Conservation (phyloP, 179 eudicot species). For the Silene noctiflora region DNA sequence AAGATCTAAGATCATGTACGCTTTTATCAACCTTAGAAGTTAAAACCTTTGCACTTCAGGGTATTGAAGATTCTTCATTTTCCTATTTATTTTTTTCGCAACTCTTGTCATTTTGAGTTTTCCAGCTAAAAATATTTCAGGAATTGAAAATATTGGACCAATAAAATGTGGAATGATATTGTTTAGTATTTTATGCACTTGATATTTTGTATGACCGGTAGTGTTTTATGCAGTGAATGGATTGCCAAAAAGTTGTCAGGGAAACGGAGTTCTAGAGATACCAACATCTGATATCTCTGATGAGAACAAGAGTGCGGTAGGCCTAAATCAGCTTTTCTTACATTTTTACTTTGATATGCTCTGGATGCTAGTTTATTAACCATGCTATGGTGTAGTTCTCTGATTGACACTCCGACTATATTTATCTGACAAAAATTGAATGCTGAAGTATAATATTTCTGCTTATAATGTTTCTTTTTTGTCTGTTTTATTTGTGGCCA, state of each 20-base stretch:
- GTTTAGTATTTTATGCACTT: not conserved
- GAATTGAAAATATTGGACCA: not conserved
- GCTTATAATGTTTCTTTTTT: not conserved
- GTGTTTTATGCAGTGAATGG: conserved; percentile 25
- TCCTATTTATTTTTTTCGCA: too few relatives aligned
- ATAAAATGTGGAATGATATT: not conserved
- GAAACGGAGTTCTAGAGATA: conserved; percentile 23
- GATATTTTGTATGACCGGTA: not conserved
- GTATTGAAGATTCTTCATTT: not conserved
- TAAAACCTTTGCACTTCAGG: not conserved
- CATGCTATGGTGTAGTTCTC: not conserved
- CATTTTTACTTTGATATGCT: conserved; percentile 3
- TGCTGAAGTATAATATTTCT: not conserved
- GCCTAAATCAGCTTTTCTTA: conserved; percentile 7
- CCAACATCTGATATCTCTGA: conserved; percentile 40
- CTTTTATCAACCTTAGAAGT: conserved; percentile 3
- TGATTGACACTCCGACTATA: not conserved
- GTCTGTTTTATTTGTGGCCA: not conserved
- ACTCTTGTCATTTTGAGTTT: too few relatives aligned
- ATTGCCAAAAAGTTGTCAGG: conserved; percentile 19
- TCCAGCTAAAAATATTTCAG: not conserved
- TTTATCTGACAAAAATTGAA: not conserved
- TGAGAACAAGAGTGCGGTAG: conserved; percentile 33
- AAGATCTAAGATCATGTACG: not conserved
- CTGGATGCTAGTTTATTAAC: not conserved